Percentiles rank a stretch among this genome's conserved stretches.
Evolutionary conservation across 345 rosid genomes (phyloP).

Genomic region (Salix brachista): DNA sequence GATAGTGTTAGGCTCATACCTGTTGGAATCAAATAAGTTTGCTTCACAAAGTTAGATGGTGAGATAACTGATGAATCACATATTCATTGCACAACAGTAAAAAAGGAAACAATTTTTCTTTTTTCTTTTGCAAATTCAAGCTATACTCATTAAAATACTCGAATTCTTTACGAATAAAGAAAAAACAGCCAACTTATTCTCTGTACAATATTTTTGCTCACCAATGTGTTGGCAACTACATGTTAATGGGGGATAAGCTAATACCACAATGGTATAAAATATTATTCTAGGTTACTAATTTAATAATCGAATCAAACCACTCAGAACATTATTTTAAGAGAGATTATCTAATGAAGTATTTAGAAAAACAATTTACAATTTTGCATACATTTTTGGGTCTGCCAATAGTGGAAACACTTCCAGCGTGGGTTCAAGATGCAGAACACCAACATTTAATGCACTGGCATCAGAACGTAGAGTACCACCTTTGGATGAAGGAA

Average conservation of each 20-base stretch:
- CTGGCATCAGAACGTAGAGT: conserved; percentile 95
- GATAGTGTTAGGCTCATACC: conserved; percentile 96
- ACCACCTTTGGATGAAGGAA: conserved; percentile 89
- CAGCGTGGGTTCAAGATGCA: conserved; percentile 90
- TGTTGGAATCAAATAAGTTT: conserved; percentile 25
- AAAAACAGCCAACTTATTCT: background rate
- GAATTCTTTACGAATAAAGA: background rate
- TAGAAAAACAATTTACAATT: conserved; percentile 10
- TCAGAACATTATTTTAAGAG: background rate
- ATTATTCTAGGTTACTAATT: background rate
- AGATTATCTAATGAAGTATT: background rate
- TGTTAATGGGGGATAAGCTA: background rate
- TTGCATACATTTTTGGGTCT: conserved; percentile 70
- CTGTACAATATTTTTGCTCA: background rate
- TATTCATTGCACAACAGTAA: background rate
- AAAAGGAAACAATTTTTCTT: background rate
- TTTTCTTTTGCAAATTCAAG: background rate
- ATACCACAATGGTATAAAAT: background rate
- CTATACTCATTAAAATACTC: background rate
- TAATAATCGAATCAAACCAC: conserved; percentile 6
- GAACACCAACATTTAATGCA: conserved; percentile 91
- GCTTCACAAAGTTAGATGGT: conserved; percentile 2
- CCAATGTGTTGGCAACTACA: background rate
- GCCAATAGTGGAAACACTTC: conserved; percentile 90
- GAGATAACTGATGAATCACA: background rate